Percentiles rank a stretch among this genome's conserved stretches.
phyloP scores from a whole-genome alignment of 129 eudicot species.

The Pittosporum tobira region DNA sequence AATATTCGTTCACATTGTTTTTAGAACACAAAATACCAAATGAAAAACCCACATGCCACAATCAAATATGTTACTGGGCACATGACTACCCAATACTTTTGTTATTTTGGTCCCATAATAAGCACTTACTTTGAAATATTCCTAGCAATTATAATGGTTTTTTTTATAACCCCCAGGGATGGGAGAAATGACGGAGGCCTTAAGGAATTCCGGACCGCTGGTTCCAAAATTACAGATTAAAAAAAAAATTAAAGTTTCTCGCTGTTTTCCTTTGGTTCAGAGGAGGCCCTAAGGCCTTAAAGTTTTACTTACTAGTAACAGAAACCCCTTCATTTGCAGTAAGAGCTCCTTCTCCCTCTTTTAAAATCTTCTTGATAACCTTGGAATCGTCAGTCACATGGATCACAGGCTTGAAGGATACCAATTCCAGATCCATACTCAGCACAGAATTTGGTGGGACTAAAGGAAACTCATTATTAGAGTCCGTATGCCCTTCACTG shows the following conservation, averaged over 20 bases:
- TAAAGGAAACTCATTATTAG: constrained; percentile 8
- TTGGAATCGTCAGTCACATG: constrained; percentile 47
- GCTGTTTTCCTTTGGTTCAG: too few species aligned
- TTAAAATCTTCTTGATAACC: constrained; percentile 51
- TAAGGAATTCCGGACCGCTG: too few species aligned
- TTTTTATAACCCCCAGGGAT: too few species aligned
- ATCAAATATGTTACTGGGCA: neutral
- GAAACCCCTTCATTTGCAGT: constrained; percentile 58
- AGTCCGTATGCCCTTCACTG: constrained; percentile 20
- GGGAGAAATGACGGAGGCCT: too few species aligned
- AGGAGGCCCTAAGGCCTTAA: too few species aligned
- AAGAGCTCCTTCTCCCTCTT: constrained; percentile 50
- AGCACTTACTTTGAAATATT: neutral
- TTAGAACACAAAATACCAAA: too few species aligned
- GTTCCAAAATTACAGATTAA: too few species aligned
- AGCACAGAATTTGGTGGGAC: constrained; percentile 41
- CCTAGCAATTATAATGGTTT: neutral
- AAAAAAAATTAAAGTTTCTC: too few species aligned
- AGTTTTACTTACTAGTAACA: constrained; percentile 43
- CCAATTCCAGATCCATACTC: constrained; percentile 32
- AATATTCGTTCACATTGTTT: too few species aligned
- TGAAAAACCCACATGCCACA: neutral
- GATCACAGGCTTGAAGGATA: constrained; percentile 44
- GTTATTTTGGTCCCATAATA: neutral
- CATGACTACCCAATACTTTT: neutral